Conservation (phyloP, 768 basidiomycete species). For the Tylopilus vinaceipallidus region DNA sequence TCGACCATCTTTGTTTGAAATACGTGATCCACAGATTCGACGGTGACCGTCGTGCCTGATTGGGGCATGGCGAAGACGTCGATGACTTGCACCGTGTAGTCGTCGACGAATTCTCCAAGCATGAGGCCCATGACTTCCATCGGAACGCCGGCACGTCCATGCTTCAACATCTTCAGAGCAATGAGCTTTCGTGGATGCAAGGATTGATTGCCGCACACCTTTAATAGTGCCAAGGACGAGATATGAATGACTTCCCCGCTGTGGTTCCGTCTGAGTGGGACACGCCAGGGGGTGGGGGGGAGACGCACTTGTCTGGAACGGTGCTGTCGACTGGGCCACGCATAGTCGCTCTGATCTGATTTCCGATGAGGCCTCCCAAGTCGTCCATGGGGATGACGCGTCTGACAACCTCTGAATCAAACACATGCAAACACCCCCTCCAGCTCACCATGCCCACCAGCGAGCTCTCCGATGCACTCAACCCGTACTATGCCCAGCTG, state of each 20-base stretch:
- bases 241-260: slow-evolving; percentile 97
- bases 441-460: slow-evolving; percentile 52
- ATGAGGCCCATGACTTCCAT: slow-evolving; percentile 99
- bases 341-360: slow-evolving; percentile 43
- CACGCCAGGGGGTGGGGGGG: not conserved
- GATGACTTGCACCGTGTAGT: slow-evolving; percentile 91
- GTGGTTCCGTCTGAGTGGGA: slow-evolving; percentile 5
- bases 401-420: slow-evolving; percentile 33
- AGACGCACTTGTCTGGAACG: slow-evolving; percentile 73
- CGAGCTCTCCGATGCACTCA: slow-evolving; percentile 78
- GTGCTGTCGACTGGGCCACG: slow-evolving; percentile 44
- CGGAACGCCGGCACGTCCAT: slow-evolving; percentile 96
- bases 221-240: slow-evolving; percentile 93
- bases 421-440: slow-evolving; percentile 28
- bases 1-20: slow-evolving; percentile 99
- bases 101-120: slow-evolving; percentile 98
- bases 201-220: slow-evolving; percentile 50
- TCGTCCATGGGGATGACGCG: slow-evolving; percentile 43
- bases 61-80: slow-evolving; percentile 99
- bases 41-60: slow-evolving; percentile 94
- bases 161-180: slow-evolving; percentile 89
- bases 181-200: slow-evolving; percentile 1
- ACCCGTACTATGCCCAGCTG: slow-evolving; percentile 56
- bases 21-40: slow-evolving; percentile 97
- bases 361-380: slow-evolving; percentile 58